Conservation (phyloP, 345 rosid genomes). For the Reutealis trisperma region DNA sequence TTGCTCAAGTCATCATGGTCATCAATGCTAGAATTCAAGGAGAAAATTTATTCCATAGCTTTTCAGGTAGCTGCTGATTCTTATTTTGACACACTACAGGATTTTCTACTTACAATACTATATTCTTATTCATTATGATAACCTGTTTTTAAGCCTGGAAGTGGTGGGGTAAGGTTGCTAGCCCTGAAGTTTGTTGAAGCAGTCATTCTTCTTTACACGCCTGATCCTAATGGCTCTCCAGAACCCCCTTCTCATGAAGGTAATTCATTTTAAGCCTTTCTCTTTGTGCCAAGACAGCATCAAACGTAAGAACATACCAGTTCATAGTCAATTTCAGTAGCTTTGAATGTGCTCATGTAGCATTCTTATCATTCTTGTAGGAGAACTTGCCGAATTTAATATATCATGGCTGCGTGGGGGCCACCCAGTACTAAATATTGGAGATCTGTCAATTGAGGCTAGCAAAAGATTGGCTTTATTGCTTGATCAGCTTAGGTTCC, state of each 20-base stretch:
- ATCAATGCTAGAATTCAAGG: constrained; percentile 84
- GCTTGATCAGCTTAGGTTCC: constrained; percentile 94
- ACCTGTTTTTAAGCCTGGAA: constrained; percentile 59
- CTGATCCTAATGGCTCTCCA: constrained; percentile 63
- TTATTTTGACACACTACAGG: constrained; percentile 17
- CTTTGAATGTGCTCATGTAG: constrained; percentile 24
- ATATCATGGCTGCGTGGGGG: constrained; percentile 84
- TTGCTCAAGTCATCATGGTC: constrained; percentile 73
- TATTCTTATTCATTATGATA: constrained; percentile 33
- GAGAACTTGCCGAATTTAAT: constrained; percentile 60
- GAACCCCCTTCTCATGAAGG: constrained; percentile 70
- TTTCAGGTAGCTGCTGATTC: constrained; percentile 54
- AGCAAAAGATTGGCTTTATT: constrained; percentile 69
- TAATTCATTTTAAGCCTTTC: constrained; percentile 31
- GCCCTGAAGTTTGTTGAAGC: constrained; percentile 90
- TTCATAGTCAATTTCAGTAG: background rate
- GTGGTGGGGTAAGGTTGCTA: constrained; percentile 71
- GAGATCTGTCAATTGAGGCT: constrained; percentile 91
- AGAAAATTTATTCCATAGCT: constrained; percentile 69
- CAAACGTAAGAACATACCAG: background rate
- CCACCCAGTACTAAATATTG: constrained; percentile 80
- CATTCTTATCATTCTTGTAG: constrained; percentile 41
- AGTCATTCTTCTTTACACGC: constrained; percentile 83
- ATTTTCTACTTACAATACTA: background rate
- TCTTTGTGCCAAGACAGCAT: background rate